Evolutionary conservation across 345 rosid species (phyloP).

Genomic region (Pistacia atlantica): DNA sequence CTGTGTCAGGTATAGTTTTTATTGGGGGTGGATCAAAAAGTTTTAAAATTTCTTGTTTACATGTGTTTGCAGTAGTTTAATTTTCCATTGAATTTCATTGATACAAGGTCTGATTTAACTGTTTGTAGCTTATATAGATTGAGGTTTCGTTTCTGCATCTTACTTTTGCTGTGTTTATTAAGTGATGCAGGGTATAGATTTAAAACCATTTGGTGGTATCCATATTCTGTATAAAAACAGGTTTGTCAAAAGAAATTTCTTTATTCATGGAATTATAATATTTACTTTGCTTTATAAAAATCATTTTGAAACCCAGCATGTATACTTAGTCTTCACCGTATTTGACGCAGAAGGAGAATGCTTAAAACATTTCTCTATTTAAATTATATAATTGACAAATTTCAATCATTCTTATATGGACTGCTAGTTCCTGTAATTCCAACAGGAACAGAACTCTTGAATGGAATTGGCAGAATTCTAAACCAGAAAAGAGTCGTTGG

Average conservation of each 20-base stretch:
- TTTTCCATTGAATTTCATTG: not conserved
- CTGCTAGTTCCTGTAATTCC: not conserved
- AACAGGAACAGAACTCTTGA: not conserved
- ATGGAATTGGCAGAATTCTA: not conserved
- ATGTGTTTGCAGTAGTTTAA: not conserved
- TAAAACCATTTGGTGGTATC: conserved; percentile 74
- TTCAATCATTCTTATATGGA: not conserved
- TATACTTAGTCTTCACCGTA: not conserved
- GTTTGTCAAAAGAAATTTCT: conserved; percentile 30
- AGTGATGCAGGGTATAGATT: conserved; percentile 61
- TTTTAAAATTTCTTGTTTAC: not conserved
- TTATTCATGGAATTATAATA: not conserved
- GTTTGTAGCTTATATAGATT: too few species aligned
- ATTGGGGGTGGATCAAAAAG: not conserved
- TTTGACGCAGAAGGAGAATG: not conserved
- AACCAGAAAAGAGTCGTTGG: too few species aligned
- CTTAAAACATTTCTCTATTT: not conserved
- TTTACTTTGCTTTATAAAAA: not conserved
- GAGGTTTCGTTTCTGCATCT: too few species aligned
- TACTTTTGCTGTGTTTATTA: conserved; percentile 5
- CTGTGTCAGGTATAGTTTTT: not conserved
- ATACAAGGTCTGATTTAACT: not conserved
- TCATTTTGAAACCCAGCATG: not conserved
- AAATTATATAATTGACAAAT: not conserved
- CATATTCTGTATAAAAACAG: conserved; percentile 69